Evolutionary conservation across 768 basidiomycete genomes (phyloP).

Genomic region (Suillus subalutaceus): DNA sequence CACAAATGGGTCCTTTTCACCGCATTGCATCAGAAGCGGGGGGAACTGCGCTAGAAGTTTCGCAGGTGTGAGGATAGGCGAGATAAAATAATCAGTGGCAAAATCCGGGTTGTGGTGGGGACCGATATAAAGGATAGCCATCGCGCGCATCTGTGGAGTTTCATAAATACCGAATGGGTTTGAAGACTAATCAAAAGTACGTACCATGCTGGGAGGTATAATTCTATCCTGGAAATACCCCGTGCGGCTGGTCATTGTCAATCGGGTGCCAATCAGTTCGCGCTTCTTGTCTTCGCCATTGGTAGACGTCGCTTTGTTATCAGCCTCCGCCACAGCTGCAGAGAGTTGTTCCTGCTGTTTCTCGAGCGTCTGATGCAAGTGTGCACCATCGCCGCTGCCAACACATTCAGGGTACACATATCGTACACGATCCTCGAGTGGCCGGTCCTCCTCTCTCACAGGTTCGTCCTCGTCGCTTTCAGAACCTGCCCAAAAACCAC

Average conservation of each 20-base stretch:
- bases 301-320: conserved; percentile 44
- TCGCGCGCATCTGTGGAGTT: conserved; percentile 90
- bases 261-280: conserved; percentile 77
- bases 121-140: conserved; percentile 97
- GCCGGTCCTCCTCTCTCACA: conserved; percentile 69
- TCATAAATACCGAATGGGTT: conserved; percentile 2
- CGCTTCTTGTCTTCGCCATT: conserved; percentile 38
- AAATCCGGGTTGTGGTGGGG: conserved; percentile 95
- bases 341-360: conserved; percentile 55
- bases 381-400: conserved; percentile 18
- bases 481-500: conserved; percentile 54
- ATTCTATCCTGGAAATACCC: conserved; percentile 94
- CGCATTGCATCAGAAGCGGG: conserved; percentile 90
- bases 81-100: conserved; percentile 92
- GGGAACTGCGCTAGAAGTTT: conserved; percentile 91
- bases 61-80: conserved; percentile 88
- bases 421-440: conserved; percentile 74
- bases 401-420: conserved; percentile 46
- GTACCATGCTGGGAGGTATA: conserved; percentile 94
- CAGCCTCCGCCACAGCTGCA: conserved; percentile 52
- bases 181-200: conserved; percentile 29
- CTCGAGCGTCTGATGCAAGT: conserved; percentile 41
- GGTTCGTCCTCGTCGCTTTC: conserved; percentile 52
- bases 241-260: conserved; percentile 95
- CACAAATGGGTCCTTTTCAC: conserved; percentile 94